Conservation (phyloP, 805 yeast genomes). For the Huiozyma sinensis region DNA sequence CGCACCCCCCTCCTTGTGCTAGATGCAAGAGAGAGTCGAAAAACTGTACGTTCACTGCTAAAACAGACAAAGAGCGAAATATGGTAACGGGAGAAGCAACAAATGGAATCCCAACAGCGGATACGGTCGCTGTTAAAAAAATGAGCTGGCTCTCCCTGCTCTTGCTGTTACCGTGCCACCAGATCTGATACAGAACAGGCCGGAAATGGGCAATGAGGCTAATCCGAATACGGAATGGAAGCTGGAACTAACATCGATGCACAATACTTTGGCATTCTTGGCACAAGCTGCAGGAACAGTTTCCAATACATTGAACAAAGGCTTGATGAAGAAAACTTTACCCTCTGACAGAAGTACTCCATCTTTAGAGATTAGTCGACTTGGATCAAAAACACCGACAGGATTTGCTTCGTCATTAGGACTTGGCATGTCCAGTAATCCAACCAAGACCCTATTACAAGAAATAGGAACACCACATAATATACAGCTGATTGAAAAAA, state of each 20-base stretch:
- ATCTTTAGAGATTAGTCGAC: background rate
- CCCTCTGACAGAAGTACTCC: background rate
- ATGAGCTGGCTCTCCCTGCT: background rate
- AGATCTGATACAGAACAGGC: background rate
- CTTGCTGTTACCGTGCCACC: slow-evolving; percentile 1
- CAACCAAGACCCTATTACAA: background rate
- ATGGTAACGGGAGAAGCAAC: background rate
- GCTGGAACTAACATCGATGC: slow-evolving; percentile 29
- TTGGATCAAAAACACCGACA: background rate
- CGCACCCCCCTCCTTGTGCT: slow-evolving; percentile 72
- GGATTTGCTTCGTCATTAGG: too few relatives aligned
- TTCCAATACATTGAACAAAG: slow-evolving; percentile 26
- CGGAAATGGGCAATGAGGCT: background rate
- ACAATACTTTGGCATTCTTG: slow-evolving; percentile 57
- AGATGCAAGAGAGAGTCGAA: slow-evolving; percentile 75
- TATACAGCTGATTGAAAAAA: slow-evolving; percentile 24
- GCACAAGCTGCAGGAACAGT: slow-evolving; percentile 75
- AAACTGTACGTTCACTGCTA: slow-evolving; percentile 40
- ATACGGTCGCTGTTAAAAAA: too few relatives aligned
- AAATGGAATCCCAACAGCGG: too few relatives aligned
- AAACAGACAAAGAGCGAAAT: background rate
- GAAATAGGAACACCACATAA: background rate
- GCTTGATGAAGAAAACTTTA: background rate
- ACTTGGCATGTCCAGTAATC: background rate
- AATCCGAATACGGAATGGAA: slow-evolving; percentile 11